Evolutionary conservation across 805 yeast genomes (phyloP).

Genomic region (Torulaspora quercuum): DNA sequence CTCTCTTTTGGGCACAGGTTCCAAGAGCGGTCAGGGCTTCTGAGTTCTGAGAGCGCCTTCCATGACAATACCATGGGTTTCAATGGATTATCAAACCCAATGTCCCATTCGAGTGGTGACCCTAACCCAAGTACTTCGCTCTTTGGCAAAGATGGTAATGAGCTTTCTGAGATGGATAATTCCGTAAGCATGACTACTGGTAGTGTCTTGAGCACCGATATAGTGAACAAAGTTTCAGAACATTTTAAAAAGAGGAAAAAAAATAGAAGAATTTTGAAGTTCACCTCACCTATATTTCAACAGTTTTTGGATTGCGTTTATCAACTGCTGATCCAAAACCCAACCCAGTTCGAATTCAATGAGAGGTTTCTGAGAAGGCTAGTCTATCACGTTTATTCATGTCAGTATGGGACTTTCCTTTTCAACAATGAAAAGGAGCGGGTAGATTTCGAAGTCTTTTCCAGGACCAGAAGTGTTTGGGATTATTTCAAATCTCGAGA

Average conservation of each 20-base stretch:
- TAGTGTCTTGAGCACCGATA: conserved; percentile 39
- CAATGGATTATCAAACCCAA: conserved; percentile 10
- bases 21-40: conserved; percentile 75
- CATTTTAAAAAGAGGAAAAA: conserved; percentile 47
- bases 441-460: conserved; percentile 39
- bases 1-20: conserved; percentile 90
- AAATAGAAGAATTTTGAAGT: conserved; percentile 39
- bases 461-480: conserved; percentile 79
- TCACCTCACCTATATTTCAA: conserved; percentile 88
- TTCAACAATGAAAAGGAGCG: conserved; percentile 70
- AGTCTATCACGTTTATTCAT: conserved; percentile 83
- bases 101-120: conserved; percentile 14
- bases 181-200: conserved; percentile 6
- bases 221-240: conserved; percentile 49
- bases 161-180: conserved; percentile 14
- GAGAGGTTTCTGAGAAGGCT: conserved; percentile 82
- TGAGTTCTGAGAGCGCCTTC: conserved; percentile 51
- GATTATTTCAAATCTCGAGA: conserved; percentile 81
- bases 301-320: conserved; percentile 89
- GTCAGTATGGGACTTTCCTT: conserved; percentile 91
- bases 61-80: conserved; percentile 37
- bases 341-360: conserved; percentile 75
- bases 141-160: conserved; percentile 20
- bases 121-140: conserved; percentile 19
- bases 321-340: conserved; percentile 70